Conservation (phyloP, 345 rosid genomes). For the Pugionium dolabratum region DNA sequence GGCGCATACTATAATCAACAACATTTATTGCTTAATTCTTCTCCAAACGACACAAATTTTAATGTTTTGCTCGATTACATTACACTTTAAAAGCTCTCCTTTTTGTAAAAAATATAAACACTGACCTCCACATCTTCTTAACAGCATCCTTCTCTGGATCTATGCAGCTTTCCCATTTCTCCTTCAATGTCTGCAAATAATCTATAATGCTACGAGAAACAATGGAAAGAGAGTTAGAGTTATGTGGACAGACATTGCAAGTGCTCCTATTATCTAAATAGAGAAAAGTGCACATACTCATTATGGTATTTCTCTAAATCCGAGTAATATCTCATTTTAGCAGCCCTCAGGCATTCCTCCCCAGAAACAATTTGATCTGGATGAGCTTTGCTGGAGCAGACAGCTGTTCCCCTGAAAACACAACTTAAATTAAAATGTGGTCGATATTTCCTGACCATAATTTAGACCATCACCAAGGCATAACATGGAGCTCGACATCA, state of each 20-base stretch:
- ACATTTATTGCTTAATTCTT: neutral
- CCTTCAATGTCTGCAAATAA: conserved; percentile 72
- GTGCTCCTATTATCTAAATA: conserved; percentile 17
- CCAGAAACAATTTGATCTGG: conserved; percentile 69
- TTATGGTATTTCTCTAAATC: conserved; percentile 72
- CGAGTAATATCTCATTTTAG: conserved; percentile 54
- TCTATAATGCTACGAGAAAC: conserved; percentile 66
- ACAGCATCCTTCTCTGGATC: conserved; percentile 65
- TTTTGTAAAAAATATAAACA: conserved; percentile 23
- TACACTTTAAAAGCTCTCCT: conserved; percentile 15
- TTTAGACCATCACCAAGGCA: conserved; percentile 19
- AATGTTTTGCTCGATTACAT: neutral
- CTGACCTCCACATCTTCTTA: conserved; percentile 65
- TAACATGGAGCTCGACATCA: conserved; percentile 1
- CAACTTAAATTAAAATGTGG: conserved; percentile 41
- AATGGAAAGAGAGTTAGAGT: conserved; percentile 38
- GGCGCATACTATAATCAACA: conserved; percentile 14
- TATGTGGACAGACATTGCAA: conserved; percentile 20
- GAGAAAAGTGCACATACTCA: conserved; percentile 59
- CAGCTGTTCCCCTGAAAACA: conserved; percentile 76
- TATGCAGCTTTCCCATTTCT: conserved; percentile 68
- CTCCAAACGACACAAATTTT: conserved; percentile 8
- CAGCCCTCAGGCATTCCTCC: conserved; percentile 55
- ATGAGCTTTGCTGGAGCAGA: conserved; percentile 75
- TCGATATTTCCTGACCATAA: conserved; percentile 26